Evolutionary conservation across 306 rosid genomes (phyloP), one percentile per base, ranked within the genome.

Genomic region (Castanopsis chinensis): DNA sequence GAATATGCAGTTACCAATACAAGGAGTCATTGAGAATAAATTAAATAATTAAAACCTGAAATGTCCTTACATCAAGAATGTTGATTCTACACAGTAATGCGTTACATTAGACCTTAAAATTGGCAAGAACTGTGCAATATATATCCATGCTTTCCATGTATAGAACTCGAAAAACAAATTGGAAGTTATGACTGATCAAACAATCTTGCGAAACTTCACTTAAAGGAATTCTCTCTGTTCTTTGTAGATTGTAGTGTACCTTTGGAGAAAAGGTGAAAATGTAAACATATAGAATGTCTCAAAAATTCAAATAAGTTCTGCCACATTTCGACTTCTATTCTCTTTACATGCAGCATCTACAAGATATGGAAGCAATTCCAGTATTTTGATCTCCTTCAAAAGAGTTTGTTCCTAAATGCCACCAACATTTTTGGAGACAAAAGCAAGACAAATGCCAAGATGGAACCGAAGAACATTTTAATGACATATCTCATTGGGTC

Each of bases 391-490:
- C 23, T 21, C 63, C 72, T 75, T 85, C 78, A 90, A 64, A 84
- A 76, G 83, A 87, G 77, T 78, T 85, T 73, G 78, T 90, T 91
- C 89, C 60, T 89, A 78, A 91, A 89, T 0, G 92, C 91, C 72
- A 20, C 32, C 6, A 91, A 67, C 88, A 91, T 83, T 78, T 85
- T 91, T 12, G 99, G 99, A 21, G 94, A 91, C 43, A 95, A 79
- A 59, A 95, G 85, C 84, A 92, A 79, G 83, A 91, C 0, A 72
- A 91, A 87, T 15, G 97, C 94, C 19, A 95, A 81, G 76, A 92
- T 64, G 37, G 99, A 91, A 84, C 97, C 99, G 37, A 91, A 92
- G 81, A 95, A 78, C 79, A 92, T 76, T 74, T 91, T 95, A 82
- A 87, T 49, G 15, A 84, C 83, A 84, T 84, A 84, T 80, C 45